These are phyloP conservation scores for Tricharina praecox DNA, from an alignment of 495 filamentous ascomycete species.

Conservation along the genomic window DNA sequence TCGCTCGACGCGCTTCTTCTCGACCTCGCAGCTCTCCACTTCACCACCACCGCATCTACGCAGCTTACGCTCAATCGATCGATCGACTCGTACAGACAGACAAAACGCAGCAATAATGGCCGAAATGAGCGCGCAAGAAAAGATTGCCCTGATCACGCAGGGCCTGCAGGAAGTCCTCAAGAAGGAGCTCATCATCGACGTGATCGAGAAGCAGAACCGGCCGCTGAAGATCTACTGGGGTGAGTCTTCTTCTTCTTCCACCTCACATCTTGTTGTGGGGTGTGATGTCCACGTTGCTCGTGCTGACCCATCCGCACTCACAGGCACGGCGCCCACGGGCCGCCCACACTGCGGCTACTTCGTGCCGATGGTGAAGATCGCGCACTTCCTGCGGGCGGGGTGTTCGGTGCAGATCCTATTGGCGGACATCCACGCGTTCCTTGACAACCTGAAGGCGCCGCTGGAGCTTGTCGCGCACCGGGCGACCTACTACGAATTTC, in stretches of 20 bases:
- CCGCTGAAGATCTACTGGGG: conserved; percentile 75
- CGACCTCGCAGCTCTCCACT: too few species aligned
- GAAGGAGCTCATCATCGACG: conserved; percentile 63
- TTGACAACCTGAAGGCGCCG: conserved; percentile 70
- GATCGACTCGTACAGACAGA: too few species aligned
- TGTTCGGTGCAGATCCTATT: conserved; percentile 69
- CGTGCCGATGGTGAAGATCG: conserved; percentile 70
- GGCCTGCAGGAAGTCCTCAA: conserved; percentile 77
- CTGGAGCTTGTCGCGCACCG: conserved; percentile 72
- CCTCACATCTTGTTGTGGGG: not conserved
- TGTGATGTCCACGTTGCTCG: conserved; percentile 1
- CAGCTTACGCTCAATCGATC: too few species aligned
- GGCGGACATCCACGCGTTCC: conserved; percentile 64
- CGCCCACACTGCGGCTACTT: conserved; percentile 73
- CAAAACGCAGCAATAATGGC: conserved; percentile 21
- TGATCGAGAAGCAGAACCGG: conserved; percentile 51
- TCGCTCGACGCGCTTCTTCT: too few species aligned
- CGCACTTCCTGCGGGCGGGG: conserved; percentile 68
- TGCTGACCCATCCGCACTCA: too few species aligned
- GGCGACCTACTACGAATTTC: conserved; percentile 51
- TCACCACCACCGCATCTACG: too few species aligned
- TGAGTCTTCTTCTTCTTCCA: conserved; percentile 24
- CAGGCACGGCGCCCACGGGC: conserved; percentile 58
- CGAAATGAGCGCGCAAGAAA: conserved; percentile 28
- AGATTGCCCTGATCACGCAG: conserved; percentile 55